phyloP scores from a whole-genome alignment of 192 early-diverging fungal species.

The Powellomyces hirtus region DNA sequence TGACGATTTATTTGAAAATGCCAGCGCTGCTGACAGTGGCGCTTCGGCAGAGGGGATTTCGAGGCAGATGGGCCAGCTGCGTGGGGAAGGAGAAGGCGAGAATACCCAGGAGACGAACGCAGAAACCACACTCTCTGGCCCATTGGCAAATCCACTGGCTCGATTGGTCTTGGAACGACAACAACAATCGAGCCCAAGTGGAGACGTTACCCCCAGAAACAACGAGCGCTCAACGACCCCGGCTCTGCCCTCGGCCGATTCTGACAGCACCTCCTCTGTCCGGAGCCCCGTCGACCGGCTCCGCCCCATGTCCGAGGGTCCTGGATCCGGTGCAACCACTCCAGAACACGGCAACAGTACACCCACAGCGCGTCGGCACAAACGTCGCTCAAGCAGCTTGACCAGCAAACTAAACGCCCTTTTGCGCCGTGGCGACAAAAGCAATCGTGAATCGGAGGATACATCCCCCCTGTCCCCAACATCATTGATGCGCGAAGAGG shows the following conservation, averaged over 20 bases:
- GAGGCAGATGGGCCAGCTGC: slow-evolving; percentile 19
- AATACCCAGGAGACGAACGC: not conserved
- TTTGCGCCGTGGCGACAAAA: slow-evolving; percentile 7
- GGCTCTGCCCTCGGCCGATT: slow-evolving; percentile 1
- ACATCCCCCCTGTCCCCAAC: not conserved
- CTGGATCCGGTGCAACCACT: slow-evolving; percentile 14
- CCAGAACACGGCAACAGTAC: not conserved
- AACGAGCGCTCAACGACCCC: not conserved
- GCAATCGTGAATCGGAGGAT: not conserved
- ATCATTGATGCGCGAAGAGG: not conserved
- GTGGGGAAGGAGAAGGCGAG: not conserved
- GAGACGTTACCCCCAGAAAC: slow-evolving; percentile 22
- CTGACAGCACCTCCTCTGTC: not conserved
- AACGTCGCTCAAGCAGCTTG: slow-evolving; percentile 6
- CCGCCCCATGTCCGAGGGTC: not conserved
- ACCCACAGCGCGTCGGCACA: not conserved
- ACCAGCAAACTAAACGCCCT: slow-evolving; percentile 28
- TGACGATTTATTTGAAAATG: slow-evolving; percentile 43
- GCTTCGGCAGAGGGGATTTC: not conserved
- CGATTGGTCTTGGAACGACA: not conserved
- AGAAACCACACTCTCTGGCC: not conserved
- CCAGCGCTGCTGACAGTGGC: not conserved
- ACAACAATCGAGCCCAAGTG: not conserved
- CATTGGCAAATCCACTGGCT: not conserved
- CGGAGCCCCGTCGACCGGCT: not conserved